These are phyloP conservation scores for Neurospora tetrasperma DNA, from an alignment of 495 filamentous ascomycete genomes.

Conservation along the genomic window DNA sequence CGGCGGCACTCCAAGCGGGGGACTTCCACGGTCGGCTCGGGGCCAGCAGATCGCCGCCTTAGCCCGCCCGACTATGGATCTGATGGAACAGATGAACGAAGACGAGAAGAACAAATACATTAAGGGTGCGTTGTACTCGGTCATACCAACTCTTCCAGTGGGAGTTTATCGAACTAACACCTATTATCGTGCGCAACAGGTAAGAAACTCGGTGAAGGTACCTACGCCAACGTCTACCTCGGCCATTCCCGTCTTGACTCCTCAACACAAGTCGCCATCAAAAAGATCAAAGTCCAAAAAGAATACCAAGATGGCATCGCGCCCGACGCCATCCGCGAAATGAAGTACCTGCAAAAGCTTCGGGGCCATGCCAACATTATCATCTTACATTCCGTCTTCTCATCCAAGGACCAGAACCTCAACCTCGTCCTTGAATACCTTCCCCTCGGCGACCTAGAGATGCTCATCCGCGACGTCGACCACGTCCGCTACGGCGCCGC, in stretches of 20 bases:
- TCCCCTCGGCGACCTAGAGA: constrained; percentile 82
- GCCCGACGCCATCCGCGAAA: constrained; percentile 89
- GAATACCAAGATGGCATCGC: constrained; percentile 76
- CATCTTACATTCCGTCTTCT: constrained; percentile 81
- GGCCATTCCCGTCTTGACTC: constrained; percentile 65
- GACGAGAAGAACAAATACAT: constrained; percentile 78
- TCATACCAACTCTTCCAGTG: no score
- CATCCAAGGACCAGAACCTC: constrained; percentile 80
- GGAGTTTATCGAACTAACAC: background rate
- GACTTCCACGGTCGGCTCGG: constrained; percentile 3
- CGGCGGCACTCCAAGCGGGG: constrained; percentile 15
- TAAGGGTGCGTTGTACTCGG: constrained; percentile 49
- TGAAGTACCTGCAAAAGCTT: constrained; percentile 91
- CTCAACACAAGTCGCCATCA: constrained; percentile 73
- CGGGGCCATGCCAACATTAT: constrained; percentile 86
- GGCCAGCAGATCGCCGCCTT: constrained; percentile 6
- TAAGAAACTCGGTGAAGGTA: constrained; percentile 89
- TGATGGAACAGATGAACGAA: constrained; percentile 82
- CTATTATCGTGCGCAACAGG: constrained; percentile 34
- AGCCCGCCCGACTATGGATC: constrained; percentile 36
- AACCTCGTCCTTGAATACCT: constrained; percentile 91
- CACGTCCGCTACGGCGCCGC: constrained; percentile 54
- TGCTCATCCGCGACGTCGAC: constrained; percentile 76
- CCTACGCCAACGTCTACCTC: constrained; percentile 90
- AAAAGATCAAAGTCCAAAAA: constrained; percentile 92